Conservation (phyloP, 305 asterid species). For the Plantago coronopus region DNA sequence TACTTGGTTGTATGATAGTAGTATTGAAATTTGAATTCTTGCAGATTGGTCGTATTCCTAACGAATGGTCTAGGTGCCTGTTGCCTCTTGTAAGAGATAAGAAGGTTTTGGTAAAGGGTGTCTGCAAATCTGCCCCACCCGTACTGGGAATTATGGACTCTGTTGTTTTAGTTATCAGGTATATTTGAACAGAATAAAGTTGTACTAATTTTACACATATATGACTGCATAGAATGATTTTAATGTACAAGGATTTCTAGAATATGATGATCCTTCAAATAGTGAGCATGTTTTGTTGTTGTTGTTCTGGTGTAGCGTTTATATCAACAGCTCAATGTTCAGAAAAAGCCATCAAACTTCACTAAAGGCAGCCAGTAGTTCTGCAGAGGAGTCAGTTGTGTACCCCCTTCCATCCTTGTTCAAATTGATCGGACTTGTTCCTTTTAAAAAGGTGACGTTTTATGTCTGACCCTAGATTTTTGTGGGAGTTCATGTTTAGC, state of each 20-base stretch:
- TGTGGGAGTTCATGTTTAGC: conserved; percentile 1
- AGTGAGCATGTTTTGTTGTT: conserved; percentile 27
- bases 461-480: conserved; percentile 7
- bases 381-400: conserved; percentile 61
- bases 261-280: conserved; percentile 6
- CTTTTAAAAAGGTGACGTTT: conserved; percentile 73
- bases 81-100: conserved; percentile 87
- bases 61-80: conserved; percentile 92
- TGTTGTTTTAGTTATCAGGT: conserved; percentile 68
- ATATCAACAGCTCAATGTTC: conserved; percentile 78
- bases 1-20: conserved; percentile 18
- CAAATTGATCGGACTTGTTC: conserved; percentile 71
- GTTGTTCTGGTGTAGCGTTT: conserved; percentile 46
- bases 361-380: conserved; percentile 60
- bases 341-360: conserved; percentile 57
- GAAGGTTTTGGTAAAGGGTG: conserved; percentile 59
- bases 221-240: not conserved
- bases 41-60: conserved; percentile 98
- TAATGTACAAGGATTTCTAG: conserved; percentile 5
- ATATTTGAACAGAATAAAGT: conserved; percentile 20
- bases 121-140: conserved; percentile 78
- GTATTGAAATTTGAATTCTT: conserved; percentile 9
- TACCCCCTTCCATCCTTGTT: conserved; percentile 89
- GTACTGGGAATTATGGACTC: conserved; percentile 85
- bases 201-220: not conserved